Evolutionary conservation across 176 grass and related monocot species (phyloP).

Genomic region (Zea luxurians): DNA sequence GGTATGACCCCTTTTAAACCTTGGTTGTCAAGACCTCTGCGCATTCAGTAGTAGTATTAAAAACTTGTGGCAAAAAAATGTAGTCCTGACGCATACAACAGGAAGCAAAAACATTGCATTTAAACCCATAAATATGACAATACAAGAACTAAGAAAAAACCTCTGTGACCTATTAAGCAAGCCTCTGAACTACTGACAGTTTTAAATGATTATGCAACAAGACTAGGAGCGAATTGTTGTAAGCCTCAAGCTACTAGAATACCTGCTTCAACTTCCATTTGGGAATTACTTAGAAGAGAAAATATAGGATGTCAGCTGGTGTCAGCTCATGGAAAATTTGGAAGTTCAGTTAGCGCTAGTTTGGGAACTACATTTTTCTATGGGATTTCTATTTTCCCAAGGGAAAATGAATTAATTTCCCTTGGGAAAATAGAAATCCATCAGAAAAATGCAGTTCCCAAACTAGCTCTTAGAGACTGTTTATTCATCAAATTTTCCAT

Average conservation of each 20-base stretch:
- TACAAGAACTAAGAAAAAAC: neutral
- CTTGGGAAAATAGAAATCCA: too few relatives aligned
- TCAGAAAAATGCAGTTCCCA: too few relatives aligned
- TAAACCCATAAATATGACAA: neutral
- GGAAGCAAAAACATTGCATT: slow-evolving; percentile 14
- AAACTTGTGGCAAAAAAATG: slow-evolving; percentile 23
- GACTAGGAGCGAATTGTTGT: neutral
- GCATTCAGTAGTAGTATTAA: slow-evolving; percentile 36
- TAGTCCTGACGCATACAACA: slow-evolving; percentile 13
- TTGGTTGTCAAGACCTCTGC: slow-evolving; percentile 95
- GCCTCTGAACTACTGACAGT: slow-evolving; percentile 2
- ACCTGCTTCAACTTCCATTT: neutral
- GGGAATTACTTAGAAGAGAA: neutral
- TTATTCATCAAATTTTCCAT: neutral
- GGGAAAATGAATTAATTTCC: too few relatives aligned
- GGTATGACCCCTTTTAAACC: slow-evolving; percentile 83
- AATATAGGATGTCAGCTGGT: slow-evolving; percentile 14
- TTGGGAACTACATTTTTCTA: too few relatives aligned
- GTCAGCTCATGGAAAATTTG: slow-evolving; percentile 22
- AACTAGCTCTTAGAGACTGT: too few relatives aligned
- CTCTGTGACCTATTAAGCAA: slow-evolving; percentile 5
- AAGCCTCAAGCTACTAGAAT: neutral
- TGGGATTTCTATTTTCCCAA: too few relatives aligned
- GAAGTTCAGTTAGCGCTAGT: slow-evolving; percentile 1
- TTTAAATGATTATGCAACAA: neutral